These are phyloP conservation scores for Phyllosticta citribraziliensis DNA, from an alignment of 2,329 filamentous ascomycete species.

Conservation along the genomic window DNA sequence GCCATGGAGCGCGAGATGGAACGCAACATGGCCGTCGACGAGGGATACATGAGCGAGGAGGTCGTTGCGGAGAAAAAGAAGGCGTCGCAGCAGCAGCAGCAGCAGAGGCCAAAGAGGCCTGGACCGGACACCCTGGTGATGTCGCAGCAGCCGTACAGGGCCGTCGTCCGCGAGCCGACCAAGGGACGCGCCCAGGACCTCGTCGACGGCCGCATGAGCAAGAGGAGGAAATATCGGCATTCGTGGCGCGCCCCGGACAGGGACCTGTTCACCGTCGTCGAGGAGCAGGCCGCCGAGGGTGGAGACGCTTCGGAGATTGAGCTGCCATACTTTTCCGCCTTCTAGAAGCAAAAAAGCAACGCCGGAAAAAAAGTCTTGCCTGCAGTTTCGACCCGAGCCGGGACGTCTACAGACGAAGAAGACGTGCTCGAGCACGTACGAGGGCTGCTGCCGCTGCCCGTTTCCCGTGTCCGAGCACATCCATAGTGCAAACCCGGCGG, in stretches of 20 bases:
- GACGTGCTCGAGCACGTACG: neutral
- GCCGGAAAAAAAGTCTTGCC: neutral
- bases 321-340: conserved; percentile 7
- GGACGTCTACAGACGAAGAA: neutral
- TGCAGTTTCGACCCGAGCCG: neutral
- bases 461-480: neutral
- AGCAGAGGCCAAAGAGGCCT: neutral
- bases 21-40: conserved; percentile 4
- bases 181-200: conserved; percentile 29
- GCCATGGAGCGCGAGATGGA: neutral
- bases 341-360: neutral
- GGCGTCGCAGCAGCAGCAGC: conserved; percentile 2
- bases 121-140: neutral
- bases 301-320: conserved; percentile 11
- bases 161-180: conserved; percentile 22
- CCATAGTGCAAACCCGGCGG: neutral
- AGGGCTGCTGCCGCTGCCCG: neutral
- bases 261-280: conserved; percentile 33
- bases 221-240: conserved; percentile 21
- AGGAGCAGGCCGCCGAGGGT: conserved; percentile 26
- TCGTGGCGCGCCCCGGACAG: conserved; percentile 33
- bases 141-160: conserved; percentile 11
- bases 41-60: conserved; percentile 10
- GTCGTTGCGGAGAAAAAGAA: neutral
- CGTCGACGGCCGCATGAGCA: conserved; percentile 14